Evolutionary conservation across 2,329 filamentous ascomycete species (phyloP), one percentile per base, ranked within the genome.

Genomic region (Stemphylium vesicarium): DNA sequence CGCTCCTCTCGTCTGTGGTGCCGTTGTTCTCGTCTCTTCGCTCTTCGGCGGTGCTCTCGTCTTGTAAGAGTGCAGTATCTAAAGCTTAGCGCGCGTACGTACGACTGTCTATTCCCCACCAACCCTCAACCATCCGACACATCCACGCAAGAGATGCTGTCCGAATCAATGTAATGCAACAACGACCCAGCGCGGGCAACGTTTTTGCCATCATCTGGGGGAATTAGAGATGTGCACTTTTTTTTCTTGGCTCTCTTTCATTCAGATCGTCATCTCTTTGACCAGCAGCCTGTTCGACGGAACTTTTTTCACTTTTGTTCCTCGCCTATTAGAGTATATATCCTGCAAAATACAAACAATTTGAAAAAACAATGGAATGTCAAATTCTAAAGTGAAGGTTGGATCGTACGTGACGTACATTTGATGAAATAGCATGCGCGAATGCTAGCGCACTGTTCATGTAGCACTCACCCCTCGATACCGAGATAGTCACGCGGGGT

Each of bases 11-110:
- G 69, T 83, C 22, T 82, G 81, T 65, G 79, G 79, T 46, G 70
- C 80, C 37, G 77, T 84, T 20, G 80, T 86, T 9, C 64, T 82
- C 35, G 57, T 81, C 50, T 85, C 82, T 39, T 80, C 81, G 13
- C 53, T 87, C 12, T 77, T 86, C 55, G 84, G 84, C 33, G 83
- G 82, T 51, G 63, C 75, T 50, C 69, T 82, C 45, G 63, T 79
- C 54, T 66, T 80, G 74, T 70, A 66, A 66, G 37, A 26, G 22
- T 2, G 4, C 8, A 18, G 18, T 11, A 12, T 1, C n/a, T 37
- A 10, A 36, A 11, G 26, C 26, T 5, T 11, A 29, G 26, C 15
- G 15, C 20, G 37, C 37, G 24, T 32, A 12, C 31, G 29, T 22
- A 44, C 37, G 20, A 20, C 24, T 22, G 22, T 32, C 43, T 36